Percentiles rank a stretch among this genome's conserved stretches.
Conservation (phyloP, 2,329 filamentous ascomycete species). For the Trichoderma sp. region DNA sequence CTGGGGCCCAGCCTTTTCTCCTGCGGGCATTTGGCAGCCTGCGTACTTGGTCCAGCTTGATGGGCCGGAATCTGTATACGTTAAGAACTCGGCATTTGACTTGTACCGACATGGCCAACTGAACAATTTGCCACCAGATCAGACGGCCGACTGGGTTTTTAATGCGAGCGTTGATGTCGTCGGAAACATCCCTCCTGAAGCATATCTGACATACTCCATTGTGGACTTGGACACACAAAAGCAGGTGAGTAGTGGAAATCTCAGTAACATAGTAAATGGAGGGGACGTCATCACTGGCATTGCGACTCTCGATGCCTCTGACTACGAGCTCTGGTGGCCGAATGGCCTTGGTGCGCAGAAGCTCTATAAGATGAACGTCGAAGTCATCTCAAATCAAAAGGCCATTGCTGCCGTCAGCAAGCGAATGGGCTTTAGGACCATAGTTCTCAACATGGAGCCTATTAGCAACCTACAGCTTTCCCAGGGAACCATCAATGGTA, state of each 20-base stretch:
- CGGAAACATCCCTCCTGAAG: not conserved
- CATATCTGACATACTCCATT: not conserved
- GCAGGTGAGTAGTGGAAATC: not conserved
- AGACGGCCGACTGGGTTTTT: conserved; percentile 5
- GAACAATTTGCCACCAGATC: conserved; percentile 13
- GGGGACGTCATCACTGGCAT: conserved; percentile 2
- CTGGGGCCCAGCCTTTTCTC: conserved; percentile 8
- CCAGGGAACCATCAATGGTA: conserved; percentile 5
- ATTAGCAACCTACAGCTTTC: conserved; percentile 4
- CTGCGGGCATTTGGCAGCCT: conserved; percentile 13
- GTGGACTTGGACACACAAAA: not conserved
- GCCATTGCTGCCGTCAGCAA: not conserved
- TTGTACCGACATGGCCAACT: conserved; percentile 3
- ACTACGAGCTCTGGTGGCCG: conserved; percentile 15
- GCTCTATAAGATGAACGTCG: not conserved
- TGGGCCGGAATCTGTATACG: not conserved
- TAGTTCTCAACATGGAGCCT: conserved; percentile 13
- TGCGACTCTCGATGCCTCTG: not conserved
- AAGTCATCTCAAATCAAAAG: not conserved
- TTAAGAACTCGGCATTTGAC: conserved; percentile 12
- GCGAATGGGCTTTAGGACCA: conserved; percentile 6
- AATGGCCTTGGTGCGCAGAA: conserved; percentile 7
- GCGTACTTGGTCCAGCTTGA: conserved; percentile 10
- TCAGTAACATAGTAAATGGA: not conserved
- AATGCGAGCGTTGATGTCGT: conserved; percentile 8